A percentile compares a stretch with the other conserved stretches of the same genome.
phyloP scores from a whole-genome alignment of 2,329 filamentous ascomycete genomes.

The Fusarium falciforme region DNA sequence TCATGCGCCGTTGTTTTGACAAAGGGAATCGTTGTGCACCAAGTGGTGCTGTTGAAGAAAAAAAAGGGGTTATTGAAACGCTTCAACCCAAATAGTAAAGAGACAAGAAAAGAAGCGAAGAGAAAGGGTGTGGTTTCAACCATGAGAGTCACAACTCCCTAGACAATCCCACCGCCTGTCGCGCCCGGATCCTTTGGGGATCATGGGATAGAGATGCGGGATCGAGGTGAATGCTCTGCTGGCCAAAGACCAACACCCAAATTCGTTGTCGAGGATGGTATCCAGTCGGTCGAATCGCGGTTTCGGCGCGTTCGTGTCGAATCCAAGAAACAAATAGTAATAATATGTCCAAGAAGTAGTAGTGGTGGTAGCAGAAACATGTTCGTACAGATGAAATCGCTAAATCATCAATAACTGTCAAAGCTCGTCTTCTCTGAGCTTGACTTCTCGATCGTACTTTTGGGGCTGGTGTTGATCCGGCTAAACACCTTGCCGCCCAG shows the following conservation, averaged over 20 bases:
- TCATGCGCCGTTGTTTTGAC: conserved; percentile 45
- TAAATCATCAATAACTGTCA: conserved; percentile 51
- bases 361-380: conserved; percentile 18
- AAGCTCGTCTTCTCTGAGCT: conserved; percentile 62
- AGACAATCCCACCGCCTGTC: conserved; percentile 28
- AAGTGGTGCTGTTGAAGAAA: conserved; percentile 28
- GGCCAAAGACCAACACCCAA: conserved; percentile 6
- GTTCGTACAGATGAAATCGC: conserved; percentile 34
- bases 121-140: conserved; percentile 15
- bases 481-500: conserved; percentile 69
- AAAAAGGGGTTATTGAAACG: conserved; percentile 32
- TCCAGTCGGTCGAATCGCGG: conserved; percentile 15
- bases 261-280: conserved; percentile 29
- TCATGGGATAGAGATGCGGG: conserved; percentile 30
- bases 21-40: conserved; percentile 39
- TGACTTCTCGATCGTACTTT: conserved; percentile 64
- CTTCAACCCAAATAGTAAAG: conserved; percentile 26
- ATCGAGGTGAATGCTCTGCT: conserved; percentile 11
- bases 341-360: conserved; percentile 41
- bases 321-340: conserved; percentile 32
- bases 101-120: conserved; percentile 14
- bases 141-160: conserved; percentile 34
- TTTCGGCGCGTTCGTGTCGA: conserved; percentile 28
- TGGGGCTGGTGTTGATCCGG: conserved; percentile 63
- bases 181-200: conserved; percentile 37